Evolutionary conservation across 2,329 filamentous ascomycete genomes (phyloP).

Genomic region (Hymenoscyphus repandus): DNA sequence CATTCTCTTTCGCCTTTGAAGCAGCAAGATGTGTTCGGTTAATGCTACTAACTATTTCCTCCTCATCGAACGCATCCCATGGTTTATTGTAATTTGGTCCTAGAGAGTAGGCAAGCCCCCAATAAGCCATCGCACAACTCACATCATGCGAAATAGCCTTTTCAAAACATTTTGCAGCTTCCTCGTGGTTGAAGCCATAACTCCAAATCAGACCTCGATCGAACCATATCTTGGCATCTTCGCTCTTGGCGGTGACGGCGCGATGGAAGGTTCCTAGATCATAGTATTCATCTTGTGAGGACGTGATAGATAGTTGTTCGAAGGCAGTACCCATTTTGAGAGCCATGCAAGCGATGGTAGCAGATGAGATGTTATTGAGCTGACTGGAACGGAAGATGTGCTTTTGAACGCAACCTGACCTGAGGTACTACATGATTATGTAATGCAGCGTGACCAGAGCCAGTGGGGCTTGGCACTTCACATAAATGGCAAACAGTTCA

Average conservation of each 20-base stretch:
- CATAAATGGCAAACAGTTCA: no score
- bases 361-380: no score
- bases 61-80: constrained; percentile 63
- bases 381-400: no score
- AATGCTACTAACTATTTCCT: constrained; percentile 50
- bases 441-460: no score
- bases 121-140: constrained; percentile 58
- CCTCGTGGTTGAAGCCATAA: constrained; percentile 73
- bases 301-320: no score
- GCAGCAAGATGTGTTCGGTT: constrained; percentile 42
- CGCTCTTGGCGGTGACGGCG: constrained; percentile 46
- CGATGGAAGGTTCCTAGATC: constrained; percentile 55
- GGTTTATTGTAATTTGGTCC: constrained; percentile 78
- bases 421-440: no score
- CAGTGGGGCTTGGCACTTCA: no score
- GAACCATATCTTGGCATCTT: constrained; percentile 60
- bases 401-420: no score
- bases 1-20: constrained; percentile 37
- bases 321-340: no score
- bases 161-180: constrained; percentile 60
- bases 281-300: constrained; percentile 16
- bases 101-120: constrained; percentile 65
- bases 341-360: no score
- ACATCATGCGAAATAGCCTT: constrained; percentile 50
- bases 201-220: constrained; percentile 67